Evolutionary conservation across 441 rosid species (phyloP).

Genomic region (Cnidoscolus chayamansa): DNA sequence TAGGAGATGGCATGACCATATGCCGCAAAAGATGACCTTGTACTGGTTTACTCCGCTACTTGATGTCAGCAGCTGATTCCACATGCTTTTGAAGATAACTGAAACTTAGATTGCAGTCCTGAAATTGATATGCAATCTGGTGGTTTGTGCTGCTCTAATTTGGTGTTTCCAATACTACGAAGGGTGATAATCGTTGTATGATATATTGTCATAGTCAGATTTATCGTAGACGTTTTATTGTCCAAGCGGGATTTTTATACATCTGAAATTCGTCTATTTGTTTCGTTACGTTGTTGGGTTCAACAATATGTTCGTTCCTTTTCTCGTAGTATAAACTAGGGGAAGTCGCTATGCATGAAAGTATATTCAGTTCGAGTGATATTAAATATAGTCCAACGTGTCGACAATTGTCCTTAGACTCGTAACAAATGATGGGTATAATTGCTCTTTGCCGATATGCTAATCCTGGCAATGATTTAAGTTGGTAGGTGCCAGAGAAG

Average conservation of each 20-base stretch:
- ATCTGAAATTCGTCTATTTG: too few species aligned
- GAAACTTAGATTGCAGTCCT: slow-evolving; percentile 1
- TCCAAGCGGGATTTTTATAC: too few species aligned
- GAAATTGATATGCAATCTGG: not conserved
- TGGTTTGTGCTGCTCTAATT: not conserved
- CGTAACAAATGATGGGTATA: not conserved
- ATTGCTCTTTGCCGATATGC: not conserved
- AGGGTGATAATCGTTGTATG: not conserved
- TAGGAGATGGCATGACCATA: slow-evolving; percentile 86
- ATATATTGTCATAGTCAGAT: too few species aligned
- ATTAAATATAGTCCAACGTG: not conserved
- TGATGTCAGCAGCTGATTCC: slow-evolving; percentile 9
- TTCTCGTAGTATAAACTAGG: not conserved
- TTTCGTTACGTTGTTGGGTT: too few species aligned
- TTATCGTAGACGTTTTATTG: too few species aligned
- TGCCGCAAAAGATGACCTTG: slow-evolving; percentile 57
- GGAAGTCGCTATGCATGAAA: not conserved
- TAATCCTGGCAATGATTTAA: not conserved
- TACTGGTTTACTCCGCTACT: not conserved
- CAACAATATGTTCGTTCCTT: not conserved
- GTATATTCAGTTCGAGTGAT: not conserved
- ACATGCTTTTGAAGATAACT: not conserved
- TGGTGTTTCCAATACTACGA: not conserved
- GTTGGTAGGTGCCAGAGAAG: not conserved
- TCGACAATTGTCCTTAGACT: not conserved